phyloP scores from a whole-genome alignment of 768 basidiomycete genomes.

The Boletus reticulatus region DNA sequence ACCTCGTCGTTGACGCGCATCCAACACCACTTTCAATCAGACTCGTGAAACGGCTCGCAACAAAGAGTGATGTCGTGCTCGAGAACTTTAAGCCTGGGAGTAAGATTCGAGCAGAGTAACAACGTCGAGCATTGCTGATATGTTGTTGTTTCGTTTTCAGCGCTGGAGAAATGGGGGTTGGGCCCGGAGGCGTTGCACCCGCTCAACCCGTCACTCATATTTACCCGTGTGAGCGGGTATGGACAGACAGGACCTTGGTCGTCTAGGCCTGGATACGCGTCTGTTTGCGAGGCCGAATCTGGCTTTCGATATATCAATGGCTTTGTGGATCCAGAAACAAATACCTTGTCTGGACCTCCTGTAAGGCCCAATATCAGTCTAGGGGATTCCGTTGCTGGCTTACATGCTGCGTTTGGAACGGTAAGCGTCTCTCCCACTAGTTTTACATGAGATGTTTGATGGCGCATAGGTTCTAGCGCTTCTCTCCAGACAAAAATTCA shows the following conservation, averaged over 20 bases:
- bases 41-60: constrained; percentile 57
- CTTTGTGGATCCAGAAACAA: constrained; percentile 51
- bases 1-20: background rate
- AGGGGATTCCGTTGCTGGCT: constrained; percentile 68
- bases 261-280: constrained; percentile 66
- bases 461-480: constrained; percentile 55
- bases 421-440: constrained; percentile 33
- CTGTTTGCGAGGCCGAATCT: constrained; percentile 74
- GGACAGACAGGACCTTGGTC: constrained; percentile 77
- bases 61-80: constrained; percentile 62
- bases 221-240: constrained; percentile 81
- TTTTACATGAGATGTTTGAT: background rate
- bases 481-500: constrained; percentile 41
- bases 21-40: constrained; percentile 31
- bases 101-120: constrained; percentile 27
- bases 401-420: constrained; percentile 74
- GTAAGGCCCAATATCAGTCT: constrained; percentile 71
- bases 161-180: constrained; percentile 67
- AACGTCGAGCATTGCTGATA: background rate
- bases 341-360: constrained; percentile 56
- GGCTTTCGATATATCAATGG: constrained; percentile 76
- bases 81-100: constrained; percentile 79
- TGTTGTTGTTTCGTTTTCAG: constrained; percentile 31
- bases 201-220: constrained; percentile 86
- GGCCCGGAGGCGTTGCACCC: constrained; percentile 58